Base-by-base conservation (phyloP, 1,284 basidiomycete species). In the Gastroboletus turbinatus region DNA sequence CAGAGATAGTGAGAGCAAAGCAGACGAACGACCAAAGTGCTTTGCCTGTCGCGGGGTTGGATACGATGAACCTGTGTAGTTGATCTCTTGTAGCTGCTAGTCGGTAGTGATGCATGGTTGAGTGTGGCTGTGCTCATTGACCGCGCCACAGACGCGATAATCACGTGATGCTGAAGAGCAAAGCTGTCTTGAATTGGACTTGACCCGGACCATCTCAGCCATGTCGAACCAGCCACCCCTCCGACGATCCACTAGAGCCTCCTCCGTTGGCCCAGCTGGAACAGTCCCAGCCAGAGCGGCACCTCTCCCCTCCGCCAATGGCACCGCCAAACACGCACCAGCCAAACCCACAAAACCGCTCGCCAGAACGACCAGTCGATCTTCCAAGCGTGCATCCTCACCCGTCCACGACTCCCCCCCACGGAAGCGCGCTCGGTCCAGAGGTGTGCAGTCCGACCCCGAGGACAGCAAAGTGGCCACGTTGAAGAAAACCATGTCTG, bases 11-110 rank as follows among this genome's bases (percentile, higher is more conserved):
- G 10, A n/a, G 38, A 25, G 27, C 13, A 30, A 33, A 44, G 42
- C n/a, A 25, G 19, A 75, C 84, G 59, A 71, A 88, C 87, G 73
- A 78, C 72, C 75, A 83, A 27, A 90, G 68, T 7, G 75, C 67
- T 58, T 84, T 73, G 23, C 85, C 84, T 0, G 80, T 90, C 1
- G 89, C 86, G 3, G 89, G 87, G 67, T 90, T 88, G 45, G 67
- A 67, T 29, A 93, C 79, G 13, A 67, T 64, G 50, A 88, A 78
- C 44, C 84, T 86, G 19, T 13, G 44, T 48, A 66, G 29, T 50
- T 35, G 33, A 17, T 17, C 33, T 35, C 17, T 36, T 30, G 35
- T 13, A 5, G 30, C 30, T 32, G 32, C 17, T 10, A 59, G 25
- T 8, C 38, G 32, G 44, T 53, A 66, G 25, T 52, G 57, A 19